Evolutionary conservation across 257 asterid genomes (phyloP), one percentile per base, ranked within the genome.

Genomic region (Plantago elongata): DNA sequence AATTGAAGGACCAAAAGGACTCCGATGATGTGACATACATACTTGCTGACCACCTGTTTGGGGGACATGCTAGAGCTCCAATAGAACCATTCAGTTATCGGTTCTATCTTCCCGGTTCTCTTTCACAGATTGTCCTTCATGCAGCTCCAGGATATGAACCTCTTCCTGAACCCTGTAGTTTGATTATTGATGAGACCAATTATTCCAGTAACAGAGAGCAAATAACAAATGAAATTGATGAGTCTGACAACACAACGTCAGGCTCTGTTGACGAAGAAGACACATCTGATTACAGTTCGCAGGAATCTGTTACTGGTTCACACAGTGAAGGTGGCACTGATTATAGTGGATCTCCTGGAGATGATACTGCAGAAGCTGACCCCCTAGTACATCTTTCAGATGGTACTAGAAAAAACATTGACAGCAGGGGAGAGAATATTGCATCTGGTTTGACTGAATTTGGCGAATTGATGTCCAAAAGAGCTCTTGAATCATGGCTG

Each of bases 141-240:
- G 99, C 99, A 65, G 99, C 99, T 83, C 97, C 99, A 11, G 96
- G 99, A 69, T 93, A 93, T 59, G 97, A 87, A 80, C 96, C 96
- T 76, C 95, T 93, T 56, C 99, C 99, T 68, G 81, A 77, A 75
- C 99, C 99, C 47, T 76, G 84, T 68, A 86, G 99, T 81, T 68
- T 87, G 54, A 71, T 60, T 40, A 83, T 60, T 70, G 76, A 78
- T 67, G 88, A 72, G 62, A 69, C 71, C 17, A 58, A 64, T 62
- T 45, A 47, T 49, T 57, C 69, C 57, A 68, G 75, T 54, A 70
- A 61, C 70, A 51, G 56, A 57, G 64, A 42, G 67, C 74, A 54
- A 67, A 74, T 65, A 55, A 29, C 64, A 71, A 79, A 78, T 72
- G 87, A 75, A 61, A 67, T 60, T 44, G 79, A 82, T 72, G 87